Base-by-base conservation (phyloP, 768 basidiomycete genomes). In the Lentinus tigrinus region DNA sequence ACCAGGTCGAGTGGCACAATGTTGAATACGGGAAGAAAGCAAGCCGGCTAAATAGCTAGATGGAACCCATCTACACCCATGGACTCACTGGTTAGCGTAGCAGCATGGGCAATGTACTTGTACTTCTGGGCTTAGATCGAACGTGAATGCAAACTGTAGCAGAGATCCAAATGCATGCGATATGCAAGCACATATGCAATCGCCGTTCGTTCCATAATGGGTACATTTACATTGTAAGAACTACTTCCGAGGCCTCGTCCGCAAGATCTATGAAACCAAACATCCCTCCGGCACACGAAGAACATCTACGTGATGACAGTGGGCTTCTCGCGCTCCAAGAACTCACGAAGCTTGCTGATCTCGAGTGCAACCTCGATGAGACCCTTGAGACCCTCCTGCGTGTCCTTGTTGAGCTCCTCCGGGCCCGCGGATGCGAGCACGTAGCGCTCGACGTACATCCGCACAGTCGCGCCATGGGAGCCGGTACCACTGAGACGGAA, bases 401-500 rank as follows among this genome's bases (percentile, higher is more conserved):
- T 87, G 58, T 89, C 82, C 72, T 85, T 84, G 61, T 77, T 76
- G 57, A 91, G 78, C 71, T 89, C 91, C 64, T 79, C 81, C 37
- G 83, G 77, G 52, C 93, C 87, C 44, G 83, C 85, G 23, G 83
- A 78, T 16, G 85, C 74, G 57, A 86, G 82, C 39, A 94, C 84
- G 69, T 95, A 96, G 70, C 95, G 85, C 77, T 99, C 97, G 47
- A 96, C 87, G 70, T 99, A 99, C 83, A 98, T 80, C 62, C 97
- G 81, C 52, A 98, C 94, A 13, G 97, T 99, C 23, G 97, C 97
- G 44, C 97, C 97, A 51, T 92, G 88, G 62, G 91, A 94, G 16
- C 97, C 97, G 0, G 97, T 99, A 56, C 97, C 97, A 61, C 92
- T 95, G 52, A 99, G 78, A 58, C 97, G 85, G 84, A 97, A 98